A percentile compares a stretch with the other conserved stretches of the same genome.
phyloP scores from a whole-genome alignment of 1,139 yeast species.

The Lodderomyces margitis region DNA sequence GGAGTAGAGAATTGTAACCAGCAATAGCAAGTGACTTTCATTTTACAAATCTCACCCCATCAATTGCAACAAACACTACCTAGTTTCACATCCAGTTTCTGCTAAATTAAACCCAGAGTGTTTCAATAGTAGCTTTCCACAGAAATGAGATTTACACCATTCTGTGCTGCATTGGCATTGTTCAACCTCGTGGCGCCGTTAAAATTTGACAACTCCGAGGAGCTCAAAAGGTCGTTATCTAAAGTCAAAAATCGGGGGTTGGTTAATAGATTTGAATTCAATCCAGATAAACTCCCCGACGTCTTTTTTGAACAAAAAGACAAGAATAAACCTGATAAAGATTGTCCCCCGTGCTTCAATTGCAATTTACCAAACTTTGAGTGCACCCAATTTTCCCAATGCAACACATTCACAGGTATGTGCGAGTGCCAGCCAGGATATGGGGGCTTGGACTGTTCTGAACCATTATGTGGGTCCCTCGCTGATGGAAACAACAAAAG shows the following conservation, averaged over 20 bases:
- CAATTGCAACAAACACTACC: too few relatives aligned
- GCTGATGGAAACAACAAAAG: conserved; percentile 63
- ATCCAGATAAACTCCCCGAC: not conserved
- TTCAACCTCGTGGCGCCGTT: not conserved
- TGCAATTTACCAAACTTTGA: conserved; percentile 89
- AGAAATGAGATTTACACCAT: not conserved
- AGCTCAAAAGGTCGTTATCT: not conserved
- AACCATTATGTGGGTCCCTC: conserved; percentile 85
- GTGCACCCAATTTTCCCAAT: conserved; percentile 84
- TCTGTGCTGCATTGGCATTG: not conserved
- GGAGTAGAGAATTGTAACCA: not conserved
- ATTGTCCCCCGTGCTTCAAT: conserved; percentile 87
- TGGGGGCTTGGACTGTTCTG: conserved; percentile 90
- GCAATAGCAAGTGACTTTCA: too few relatives aligned
- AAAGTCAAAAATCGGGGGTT: not conserved
- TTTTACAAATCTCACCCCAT: too few relatives aligned
- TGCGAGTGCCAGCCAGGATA: conserved; percentile 93
- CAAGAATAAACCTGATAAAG: conserved; percentile 25
- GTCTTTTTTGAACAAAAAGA: not conserved
- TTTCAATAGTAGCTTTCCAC: too few relatives aligned
- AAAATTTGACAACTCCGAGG: not conserved
- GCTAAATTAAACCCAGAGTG: too few relatives aligned
- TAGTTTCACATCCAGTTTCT: too few relatives aligned
- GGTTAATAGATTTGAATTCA: not conserved
- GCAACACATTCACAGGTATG: conserved; percentile 84